Percentiles rank a stretch among this genome's conserved stretches.
Evolutionary conservation across 140 eudicot species (phyloP).

Genomic region (Flaveria floridana): DNA sequence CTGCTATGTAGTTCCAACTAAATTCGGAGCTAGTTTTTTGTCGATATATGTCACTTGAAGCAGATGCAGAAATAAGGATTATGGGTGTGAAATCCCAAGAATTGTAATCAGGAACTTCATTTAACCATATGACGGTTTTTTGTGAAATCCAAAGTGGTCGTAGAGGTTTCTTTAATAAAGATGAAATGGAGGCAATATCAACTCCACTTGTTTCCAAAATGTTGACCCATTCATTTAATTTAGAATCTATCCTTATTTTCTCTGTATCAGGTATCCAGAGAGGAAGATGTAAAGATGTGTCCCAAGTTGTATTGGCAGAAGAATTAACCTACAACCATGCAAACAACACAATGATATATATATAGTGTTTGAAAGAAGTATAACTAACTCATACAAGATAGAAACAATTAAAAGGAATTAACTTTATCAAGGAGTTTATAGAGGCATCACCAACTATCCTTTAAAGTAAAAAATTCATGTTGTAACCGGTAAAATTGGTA

Average conservation of each 20-base stretch:
- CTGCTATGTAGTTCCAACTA: constrained; percentile 91
- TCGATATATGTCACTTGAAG: constrained; percentile 45
- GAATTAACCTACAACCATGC: constrained; percentile 36
- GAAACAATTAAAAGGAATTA: neutral
- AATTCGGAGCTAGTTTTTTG: constrained; percentile 73
- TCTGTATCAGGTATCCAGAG: constrained; percentile 84
- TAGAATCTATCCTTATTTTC: constrained; percentile 50
- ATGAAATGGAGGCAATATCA: constrained; percentile 68
- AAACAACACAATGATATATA: constrained; percentile 1
- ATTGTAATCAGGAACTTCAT: constrained; percentile 82
- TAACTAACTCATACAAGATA: constrained; percentile 9
- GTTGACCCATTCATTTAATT: constrained; percentile 58
- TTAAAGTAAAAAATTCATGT: neutral
- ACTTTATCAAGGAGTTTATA: neutral
- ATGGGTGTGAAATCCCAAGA: constrained; percentile 95
- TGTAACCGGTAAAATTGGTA: neutral
- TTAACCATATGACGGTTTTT: constrained; percentile 86
- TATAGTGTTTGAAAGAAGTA: neutral
- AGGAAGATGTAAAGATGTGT: constrained; percentile 85
- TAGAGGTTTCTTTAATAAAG: constrained; percentile 64
- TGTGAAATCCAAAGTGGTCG: constrained; percentile 95
- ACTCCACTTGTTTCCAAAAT: constrained; percentile 79
- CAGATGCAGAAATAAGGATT: constrained; percentile 85
- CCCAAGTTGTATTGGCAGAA: constrained; percentile 50
- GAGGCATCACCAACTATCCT: constrained; percentile 4